Conservation (phyloP, 371 early-diverging fungal species). For the Dichotomocladium elegans region DNA sequence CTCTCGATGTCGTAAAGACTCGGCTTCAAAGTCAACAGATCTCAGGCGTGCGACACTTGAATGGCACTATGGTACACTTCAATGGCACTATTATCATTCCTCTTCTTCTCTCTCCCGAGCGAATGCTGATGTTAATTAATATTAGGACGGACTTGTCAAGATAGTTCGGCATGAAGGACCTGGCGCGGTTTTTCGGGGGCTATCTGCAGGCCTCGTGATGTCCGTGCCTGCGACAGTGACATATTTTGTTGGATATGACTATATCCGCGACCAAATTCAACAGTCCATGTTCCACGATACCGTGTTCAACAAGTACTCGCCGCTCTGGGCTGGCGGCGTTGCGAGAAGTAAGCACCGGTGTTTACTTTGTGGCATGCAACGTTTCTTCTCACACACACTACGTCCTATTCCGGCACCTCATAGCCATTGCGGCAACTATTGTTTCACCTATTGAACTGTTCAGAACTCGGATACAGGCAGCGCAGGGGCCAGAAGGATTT, state of each 20-base stretch:
- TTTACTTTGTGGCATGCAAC: background rate
- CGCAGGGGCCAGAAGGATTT: constrained; percentile 50
- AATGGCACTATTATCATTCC: background rate
- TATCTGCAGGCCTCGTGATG: constrained; percentile 85
- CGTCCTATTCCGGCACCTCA: too few species aligned
- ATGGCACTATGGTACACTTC: constrained; percentile 28
- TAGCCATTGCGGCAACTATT: constrained; percentile 72
- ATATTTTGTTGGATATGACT: constrained; percentile 95
- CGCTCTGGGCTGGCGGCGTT: constrained; percentile 79
- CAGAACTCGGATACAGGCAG: constrained; percentile 87
- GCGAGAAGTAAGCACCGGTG: constrained; percentile 76
- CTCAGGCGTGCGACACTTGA: constrained; percentile 11
- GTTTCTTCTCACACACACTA: background rate
- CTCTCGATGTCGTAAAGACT: constrained; percentile 93
- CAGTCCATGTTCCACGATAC: constrained; percentile 23
- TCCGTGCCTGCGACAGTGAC: constrained; percentile 91
- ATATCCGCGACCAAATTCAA: constrained; percentile 57
- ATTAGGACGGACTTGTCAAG: constrained; percentile 73
- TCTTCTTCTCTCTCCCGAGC: too few species aligned
- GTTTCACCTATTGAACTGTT: constrained; percentile 92
- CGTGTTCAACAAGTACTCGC: constrained; percentile 40
- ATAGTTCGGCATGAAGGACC: constrained; percentile 84
- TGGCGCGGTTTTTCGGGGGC: constrained; percentile 81
- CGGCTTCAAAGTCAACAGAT: constrained; percentile 78
- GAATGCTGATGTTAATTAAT: too few species aligned